These are phyloP conservation scores for Talaromyces sp. DNA, from an alignment of 2,329 filamentous ascomycete genomes.

Conservation along the genomic window DNA sequence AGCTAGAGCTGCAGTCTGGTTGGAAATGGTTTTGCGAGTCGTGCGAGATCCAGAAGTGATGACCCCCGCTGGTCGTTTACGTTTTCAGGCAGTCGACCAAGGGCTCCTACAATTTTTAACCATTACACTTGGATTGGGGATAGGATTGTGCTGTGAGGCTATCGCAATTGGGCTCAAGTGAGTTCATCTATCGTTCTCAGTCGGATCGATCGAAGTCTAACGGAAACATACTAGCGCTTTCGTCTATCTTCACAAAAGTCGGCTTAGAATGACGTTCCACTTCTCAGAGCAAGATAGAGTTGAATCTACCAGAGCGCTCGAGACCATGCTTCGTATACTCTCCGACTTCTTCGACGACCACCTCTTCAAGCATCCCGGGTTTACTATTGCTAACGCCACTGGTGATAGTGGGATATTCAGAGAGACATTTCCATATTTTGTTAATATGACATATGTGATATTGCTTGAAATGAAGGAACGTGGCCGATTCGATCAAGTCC, in stretches of 20 bases:
- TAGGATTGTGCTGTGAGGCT: constrained; percentile 14
- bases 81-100: constrained; percentile 7
- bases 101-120: constrained; percentile 9
- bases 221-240: background rate
- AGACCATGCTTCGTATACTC: constrained; percentile 14
- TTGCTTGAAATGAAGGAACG: constrained; percentile 14
- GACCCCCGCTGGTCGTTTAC: constrained; percentile 4
- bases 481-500: background rate
- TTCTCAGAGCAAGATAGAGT: constrained; percentile 9
- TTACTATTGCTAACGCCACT: background rate
- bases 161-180: constrained; percentile 16
- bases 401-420: background rate
- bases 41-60: constrained; percentile 1
- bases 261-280: background rate
- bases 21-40: constrained; percentile 8
- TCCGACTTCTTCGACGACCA: constrained; percentile 8
- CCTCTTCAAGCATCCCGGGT: background rate
- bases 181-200: background rate
- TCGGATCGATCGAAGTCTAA: background rate
- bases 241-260: constrained; percentile 9
- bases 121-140: constrained; percentile 1
- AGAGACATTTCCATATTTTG: constrained; percentile 15
- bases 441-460: constrained; percentile 13
- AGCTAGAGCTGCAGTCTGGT: constrained; percentile 16
- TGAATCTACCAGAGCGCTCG: constrained; percentile 10